Conservation (phyloP, 75 land plant species). For the Pinus taeda region DNA sequence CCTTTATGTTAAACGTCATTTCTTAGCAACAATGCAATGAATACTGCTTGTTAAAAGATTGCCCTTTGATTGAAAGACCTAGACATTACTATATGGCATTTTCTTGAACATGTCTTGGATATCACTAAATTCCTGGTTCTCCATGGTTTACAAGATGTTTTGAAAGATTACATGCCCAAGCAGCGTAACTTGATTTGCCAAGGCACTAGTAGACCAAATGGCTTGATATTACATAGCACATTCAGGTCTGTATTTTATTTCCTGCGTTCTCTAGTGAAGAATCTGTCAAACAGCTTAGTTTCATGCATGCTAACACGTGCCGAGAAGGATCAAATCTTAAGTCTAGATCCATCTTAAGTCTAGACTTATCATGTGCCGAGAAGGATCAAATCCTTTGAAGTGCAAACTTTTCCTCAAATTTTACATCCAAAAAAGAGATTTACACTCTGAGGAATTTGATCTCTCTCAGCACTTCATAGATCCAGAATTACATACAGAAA, state of each 20-base stretch:
- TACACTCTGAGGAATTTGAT: too few species aligned
- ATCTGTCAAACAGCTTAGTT: neutral
- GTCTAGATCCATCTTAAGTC: too few species aligned
- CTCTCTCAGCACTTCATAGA: too few species aligned
- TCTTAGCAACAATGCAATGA: neutral
- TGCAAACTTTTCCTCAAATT: too few species aligned
- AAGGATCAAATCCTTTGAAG: too few species aligned
- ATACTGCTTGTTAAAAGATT: neutral
- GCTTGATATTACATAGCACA: too few species aligned
- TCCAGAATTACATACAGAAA: neutral
- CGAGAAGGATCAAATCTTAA: too few species aligned
- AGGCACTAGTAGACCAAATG: neutral
- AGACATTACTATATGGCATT: neutral
- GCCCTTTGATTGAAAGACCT: neutral
- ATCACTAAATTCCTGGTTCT: neutral
- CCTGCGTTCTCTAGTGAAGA: neutral
- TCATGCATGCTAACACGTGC: neutral
- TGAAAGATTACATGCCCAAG: neutral
- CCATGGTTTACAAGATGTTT: neutral
- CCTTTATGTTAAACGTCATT: neutral
- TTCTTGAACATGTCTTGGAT: neutral
- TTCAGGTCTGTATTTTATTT: too few species aligned
- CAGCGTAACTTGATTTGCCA: neutral
- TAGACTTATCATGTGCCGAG: too few species aligned
- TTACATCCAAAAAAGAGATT: too few species aligned